Evolutionary conservation across 2,329 filamentous ascomycete species (phyloP).

Genomic region (Colletotrichum lindemuthianum): DNA sequence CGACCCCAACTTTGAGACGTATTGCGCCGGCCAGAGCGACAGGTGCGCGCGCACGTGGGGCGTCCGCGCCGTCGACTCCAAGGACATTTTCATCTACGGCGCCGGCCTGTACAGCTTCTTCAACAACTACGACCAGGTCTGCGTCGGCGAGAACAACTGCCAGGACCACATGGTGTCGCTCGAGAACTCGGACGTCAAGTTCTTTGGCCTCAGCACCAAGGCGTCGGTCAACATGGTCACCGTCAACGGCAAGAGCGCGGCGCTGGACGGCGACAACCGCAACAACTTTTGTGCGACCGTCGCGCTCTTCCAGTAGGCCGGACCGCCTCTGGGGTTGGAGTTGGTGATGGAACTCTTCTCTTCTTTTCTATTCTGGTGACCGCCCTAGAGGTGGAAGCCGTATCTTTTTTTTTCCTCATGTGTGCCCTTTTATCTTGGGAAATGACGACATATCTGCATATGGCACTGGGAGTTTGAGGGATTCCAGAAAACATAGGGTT

Average conservation of each 20-base stretch:
- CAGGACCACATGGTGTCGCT: conserved; percentile 82
- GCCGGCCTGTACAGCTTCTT: conserved; percentile 86
- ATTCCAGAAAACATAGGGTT: conserved; percentile 21
- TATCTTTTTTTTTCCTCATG: conserved; percentile 3
- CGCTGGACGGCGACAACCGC: conserved; percentile 69
- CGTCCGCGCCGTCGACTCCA: conserved; percentile 74
- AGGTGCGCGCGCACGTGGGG: conserved; percentile 81
- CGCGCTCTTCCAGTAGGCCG: conserved; percentile 55
- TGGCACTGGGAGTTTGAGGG: conserved; percentile 16
- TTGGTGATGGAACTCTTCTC: background rate
- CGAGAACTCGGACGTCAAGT: conserved; percentile 68
- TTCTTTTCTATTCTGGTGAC: conserved; percentile 3
- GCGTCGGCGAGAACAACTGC: conserved; percentile 74
- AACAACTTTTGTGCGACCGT: conserved; percentile 74
- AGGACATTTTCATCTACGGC: conserved; percentile 75
- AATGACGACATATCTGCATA: conserved; percentile 16
- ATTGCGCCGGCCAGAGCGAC: conserved; percentile 55
- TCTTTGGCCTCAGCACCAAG: conserved; percentile 80
- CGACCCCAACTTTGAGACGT: conserved; percentile 75
- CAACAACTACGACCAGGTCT: conserved; percentile 80
- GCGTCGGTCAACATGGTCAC: conserved; percentile 79
- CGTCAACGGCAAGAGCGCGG: conserved; percentile 63
- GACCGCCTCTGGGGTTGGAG: conserved; percentile 18
- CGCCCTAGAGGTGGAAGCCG: background rate
- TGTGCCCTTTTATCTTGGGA: conserved; percentile 3